Percentiles rank a stretch among this genome's conserved stretches.
Evolutionary conservation across 2,329 filamentous ascomycete genomes (phyloP).

Genomic region (Taxawa tesnikishii): DNA sequence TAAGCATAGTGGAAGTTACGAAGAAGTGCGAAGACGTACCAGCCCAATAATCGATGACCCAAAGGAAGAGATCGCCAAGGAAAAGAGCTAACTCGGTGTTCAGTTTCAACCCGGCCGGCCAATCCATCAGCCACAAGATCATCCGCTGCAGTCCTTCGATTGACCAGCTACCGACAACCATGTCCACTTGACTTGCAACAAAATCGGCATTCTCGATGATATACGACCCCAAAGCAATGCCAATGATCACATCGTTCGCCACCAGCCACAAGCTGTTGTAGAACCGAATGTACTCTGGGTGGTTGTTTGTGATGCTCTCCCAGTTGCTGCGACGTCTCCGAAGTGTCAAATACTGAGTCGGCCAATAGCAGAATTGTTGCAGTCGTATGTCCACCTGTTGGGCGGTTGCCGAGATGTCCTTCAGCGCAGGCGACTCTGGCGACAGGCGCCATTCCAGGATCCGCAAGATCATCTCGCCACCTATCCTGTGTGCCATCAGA

Average conservation of each 20-base stretch:
- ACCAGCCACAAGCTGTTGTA: constrained; percentile 99
- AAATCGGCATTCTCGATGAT: constrained; percentile 88
- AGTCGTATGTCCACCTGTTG: constrained; percentile 95
- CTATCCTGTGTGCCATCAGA: constrained; percentile 66
- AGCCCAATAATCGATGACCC: constrained; percentile 98
- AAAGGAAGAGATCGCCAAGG: constrained; percentile 86
- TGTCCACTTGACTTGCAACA: constrained; percentile 69
- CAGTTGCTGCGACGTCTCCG: constrained; percentile 83
- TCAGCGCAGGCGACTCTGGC: constrained; percentile 70
- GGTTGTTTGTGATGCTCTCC: constrained; percentile 89
- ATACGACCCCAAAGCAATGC: constrained; percentile 89
- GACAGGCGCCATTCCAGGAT: constrained; percentile 76
- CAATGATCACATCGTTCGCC: constrained; percentile 96
- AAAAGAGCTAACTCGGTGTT: constrained; percentile 92
- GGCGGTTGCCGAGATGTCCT: constrained; percentile 90
- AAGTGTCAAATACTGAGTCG: constrained; percentile 85
- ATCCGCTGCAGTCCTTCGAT: constrained; percentile 78
- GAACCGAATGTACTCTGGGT: constrained; percentile 96
- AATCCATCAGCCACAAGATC: constrained; percentile 92
- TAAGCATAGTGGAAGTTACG: constrained; percentile 20
- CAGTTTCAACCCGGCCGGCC: constrained; percentile 87
- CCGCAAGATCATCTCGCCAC: constrained; percentile 65
- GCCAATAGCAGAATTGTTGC: constrained; percentile 98
- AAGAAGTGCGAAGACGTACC: constrained; percentile 40
- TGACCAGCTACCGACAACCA: constrained; percentile 66